Evolutionary conservation across 495 filamentous ascomycete species (phyloP), one percentile per base, ranked within the genome.

Genomic region (Penicillium canescens): DNA sequence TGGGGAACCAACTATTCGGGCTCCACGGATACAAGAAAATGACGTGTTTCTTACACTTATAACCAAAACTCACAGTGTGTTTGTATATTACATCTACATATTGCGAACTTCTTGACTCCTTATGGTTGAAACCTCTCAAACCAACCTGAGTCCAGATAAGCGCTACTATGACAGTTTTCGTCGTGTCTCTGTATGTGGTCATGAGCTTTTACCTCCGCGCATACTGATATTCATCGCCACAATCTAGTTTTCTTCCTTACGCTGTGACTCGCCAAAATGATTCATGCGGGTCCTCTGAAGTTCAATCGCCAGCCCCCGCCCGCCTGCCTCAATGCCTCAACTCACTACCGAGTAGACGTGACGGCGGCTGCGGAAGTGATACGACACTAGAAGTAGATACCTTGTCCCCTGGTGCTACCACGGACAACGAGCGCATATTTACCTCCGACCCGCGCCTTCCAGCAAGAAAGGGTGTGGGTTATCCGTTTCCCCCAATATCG

Each of bases 181-280:
- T 93, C 52, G 88, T 82, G 59, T 91, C 89, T 14, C 77, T 93
- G 89, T 92, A 80, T 79, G 86, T 79, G 44, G 12, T 16, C 10
- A 18, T 21, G 20, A 6, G n/a, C 37, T 11, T 18, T 18, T 18
- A 18, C 3, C 10, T 20, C 11, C 11, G 31, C 6, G 16, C 34
- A 21, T 7, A 12, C 33, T 45, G 11, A 20, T 44, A 54, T 48
- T 55, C 21, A 24, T 35, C 10, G 40, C 21, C 11, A n/a, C 24
- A 4, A 45, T 52, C 41, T 59, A 96, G 92, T 39, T 95, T 95
- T 67, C 84, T 96, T 23, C 92, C 92, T 5, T 89, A 95, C 65
- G 96, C 92, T 3, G 77, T 96, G 57, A 84, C 92, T 63, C 96
- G 96, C 57, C 67, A 79, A 45, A 54, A 72, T 26, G 64, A 59